A percentile compares a stretch with the other conserved stretches of the same genome.
phyloP scores from a whole-genome alignment of 371 early-diverging fungal species.

The Circinella minor region DNA sequence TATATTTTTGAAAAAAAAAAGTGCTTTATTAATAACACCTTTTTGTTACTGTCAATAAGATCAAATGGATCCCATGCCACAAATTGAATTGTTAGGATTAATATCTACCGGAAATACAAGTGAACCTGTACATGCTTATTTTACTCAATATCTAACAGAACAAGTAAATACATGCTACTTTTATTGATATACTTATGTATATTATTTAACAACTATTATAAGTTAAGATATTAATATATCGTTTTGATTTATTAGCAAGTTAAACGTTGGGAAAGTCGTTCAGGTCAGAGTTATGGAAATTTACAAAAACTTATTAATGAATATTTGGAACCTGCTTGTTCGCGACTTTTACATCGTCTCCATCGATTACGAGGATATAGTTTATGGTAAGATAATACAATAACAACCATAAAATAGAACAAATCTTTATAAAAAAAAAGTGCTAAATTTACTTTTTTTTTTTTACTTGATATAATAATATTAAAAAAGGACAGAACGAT shows the following conservation, averaged over 20 bases:
- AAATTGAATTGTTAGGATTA: slow-evolving; percentile 14
- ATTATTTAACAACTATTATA: neutral
- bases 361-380: slow-evolving; percentile 9
- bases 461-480: neutral
- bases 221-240: neutral
- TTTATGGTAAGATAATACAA: slow-evolving; percentile 7
- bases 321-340: slow-evolving; percentile 13
- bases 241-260: slow-evolving; percentile 4
- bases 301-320: slow-evolving; percentile 6
- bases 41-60: neutral
- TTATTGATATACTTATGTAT: neutral
- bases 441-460: too few species aligned
- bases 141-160: slow-evolving; percentile 10
- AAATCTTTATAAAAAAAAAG: too few species aligned
- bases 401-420: too few species aligned
- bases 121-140: slow-evolving; percentile 14
- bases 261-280: slow-evolving; percentile 13
- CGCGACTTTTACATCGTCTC: slow-evolving; percentile 9
- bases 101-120: slow-evolving; percentile 15
- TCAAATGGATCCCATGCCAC: slow-evolving; percentile 12
- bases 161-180: neutral
- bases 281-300: slow-evolving; percentile 8
- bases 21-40: neutral
- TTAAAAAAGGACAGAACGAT: slow-evolving; percentile 10
- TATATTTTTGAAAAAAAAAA: too few species aligned